Evolutionary conservation across 345 rosid genomes (phyloP), one percentile per base, ranked within the genome.

Genomic region (Syzygium jambos): DNA sequence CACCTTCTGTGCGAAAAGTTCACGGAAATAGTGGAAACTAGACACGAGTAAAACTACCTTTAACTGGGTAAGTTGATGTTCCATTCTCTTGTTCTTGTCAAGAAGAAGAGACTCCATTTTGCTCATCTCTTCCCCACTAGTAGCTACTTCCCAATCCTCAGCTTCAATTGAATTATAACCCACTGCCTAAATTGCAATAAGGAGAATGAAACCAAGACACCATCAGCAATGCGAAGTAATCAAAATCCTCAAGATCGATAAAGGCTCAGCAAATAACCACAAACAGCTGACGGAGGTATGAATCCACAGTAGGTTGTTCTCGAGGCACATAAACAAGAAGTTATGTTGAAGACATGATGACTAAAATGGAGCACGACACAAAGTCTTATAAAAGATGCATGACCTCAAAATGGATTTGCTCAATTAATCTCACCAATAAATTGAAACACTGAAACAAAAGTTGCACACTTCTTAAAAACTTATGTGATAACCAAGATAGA

Each of bases 81-180:
- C 99, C 98, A 98, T 95, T 92, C 93, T 98, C 88, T 95, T 92
- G 91, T 96, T 98, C 94, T 98, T 98, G 91, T 98, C 99, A 85
- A 98, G 99, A 89, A 98, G 98, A 90, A 98, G 99, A 85, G 95
- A 95, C 91, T 98, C 99, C 99, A 98, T 95, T 93, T 94, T 95
- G 95, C 98, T 96, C 98, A 96, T 98, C 93, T 96, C 99, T 89
- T 96, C 97, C 86, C 96, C 96, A 56, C 92, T 90, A 82, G 99
- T 95, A 87, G 99, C 99, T 61, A 89, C 96, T 90, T 98, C 99
- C 99, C 99, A 98, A 90, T 98, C 98, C 92, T 98, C 99, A 88
- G 98, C 99, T 91, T 98, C 99, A 88, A 95, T 95, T 68, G 98
- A 96, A 93, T 96, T 98, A 92, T 98, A 98, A 85, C 98, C 99